Conservation (phyloP, 371 early-diverging fungal genomes). For the Mortierella sp. region DNA sequence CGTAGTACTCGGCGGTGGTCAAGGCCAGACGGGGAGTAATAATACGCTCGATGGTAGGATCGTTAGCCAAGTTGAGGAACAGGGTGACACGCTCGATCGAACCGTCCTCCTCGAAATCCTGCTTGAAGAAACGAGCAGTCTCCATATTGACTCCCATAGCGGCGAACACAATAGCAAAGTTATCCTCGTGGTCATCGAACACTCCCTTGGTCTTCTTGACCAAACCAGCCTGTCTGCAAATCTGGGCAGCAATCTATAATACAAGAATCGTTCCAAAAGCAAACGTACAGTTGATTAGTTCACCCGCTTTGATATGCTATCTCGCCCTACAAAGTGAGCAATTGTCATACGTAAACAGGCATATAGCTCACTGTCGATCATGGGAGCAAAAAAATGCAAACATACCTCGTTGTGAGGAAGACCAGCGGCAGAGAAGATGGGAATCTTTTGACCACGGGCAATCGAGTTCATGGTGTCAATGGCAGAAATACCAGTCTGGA, state of each 20-base stretch:
- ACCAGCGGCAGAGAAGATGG: conserved; percentile 99
- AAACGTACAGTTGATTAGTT: conserved; percentile 6
- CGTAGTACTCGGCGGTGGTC: conserved; percentile 99
- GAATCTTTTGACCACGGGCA: conserved; percentile 99
- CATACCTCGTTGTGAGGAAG: conserved; percentile 99
- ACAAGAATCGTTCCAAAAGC: neutral
- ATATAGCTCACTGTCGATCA: neutral
- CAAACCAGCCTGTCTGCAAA: conserved; percentile 99
- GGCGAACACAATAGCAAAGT: conserved; percentile 99
- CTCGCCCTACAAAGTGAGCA: conserved; percentile 7
- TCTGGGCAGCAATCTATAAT: conserved; percentile 98
- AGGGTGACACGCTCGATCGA: conserved; percentile 99
- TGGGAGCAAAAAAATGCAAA: conserved; percentile 1
- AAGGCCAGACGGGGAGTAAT: conserved; percentile 99
- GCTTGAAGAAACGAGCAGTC: conserved; percentile 99
- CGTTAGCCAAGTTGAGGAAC: conserved; percentile 99
- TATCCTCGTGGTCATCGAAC: conserved; percentile 98
- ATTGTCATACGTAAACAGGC: neutral
- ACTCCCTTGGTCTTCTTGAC: conserved; percentile 98
- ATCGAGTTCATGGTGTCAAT: conserved; percentile 99
- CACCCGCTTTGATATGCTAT: neutral
- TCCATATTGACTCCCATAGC: conserved; percentile 99
- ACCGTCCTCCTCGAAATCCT: conserved; percentile 99
- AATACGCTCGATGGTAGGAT: conserved; percentile 99
- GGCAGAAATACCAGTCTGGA: conserved; percentile 99